phyloP scores from a whole-genome alignment of 768 basidiomycete species.

The Lentinula sp. region DNA sequence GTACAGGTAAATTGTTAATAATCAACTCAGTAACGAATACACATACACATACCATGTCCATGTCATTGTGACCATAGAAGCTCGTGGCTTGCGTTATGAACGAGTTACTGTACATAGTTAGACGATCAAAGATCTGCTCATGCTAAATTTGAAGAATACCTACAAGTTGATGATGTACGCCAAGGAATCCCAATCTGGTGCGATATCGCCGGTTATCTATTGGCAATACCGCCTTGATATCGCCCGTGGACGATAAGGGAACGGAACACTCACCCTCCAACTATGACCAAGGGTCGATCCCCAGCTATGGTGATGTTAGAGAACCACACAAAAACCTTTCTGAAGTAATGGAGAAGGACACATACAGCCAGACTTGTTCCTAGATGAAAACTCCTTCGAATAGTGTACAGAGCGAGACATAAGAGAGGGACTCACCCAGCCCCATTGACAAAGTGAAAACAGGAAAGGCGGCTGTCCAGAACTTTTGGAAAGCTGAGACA shows the following conservation, averaged over 20 bases:
- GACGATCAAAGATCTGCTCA: neutral
- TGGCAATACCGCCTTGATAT: neutral
- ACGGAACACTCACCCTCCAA: conserved; percentile 46
- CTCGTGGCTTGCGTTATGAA: conserved; percentile 60
- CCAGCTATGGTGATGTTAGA: conserved; percentile 29
- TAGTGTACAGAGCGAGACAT: neutral
- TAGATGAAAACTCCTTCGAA: neutral
- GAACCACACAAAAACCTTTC: neutral
- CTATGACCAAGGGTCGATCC: conserved; percentile 54
- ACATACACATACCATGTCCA: conserved; percentile 49
- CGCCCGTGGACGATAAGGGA: neutral
- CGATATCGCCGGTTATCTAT: conserved; percentile 50
- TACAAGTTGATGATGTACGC: conserved; percentile 57
- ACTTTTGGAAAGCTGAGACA: conserved; percentile 37
- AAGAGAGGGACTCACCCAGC: conserved; percentile 36
- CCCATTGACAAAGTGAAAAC: conserved; percentile 62
- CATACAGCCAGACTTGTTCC: conserved; percentile 48
- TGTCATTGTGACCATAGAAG: conserved; percentile 62
- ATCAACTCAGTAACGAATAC: neutral
- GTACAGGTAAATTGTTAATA: neutral
- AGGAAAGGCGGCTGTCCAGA: conserved; percentile 44
- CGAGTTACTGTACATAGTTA: conserved; percentile 42
- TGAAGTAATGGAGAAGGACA: neutral
- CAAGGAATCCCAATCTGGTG: conserved; percentile 47
- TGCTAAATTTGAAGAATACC: conserved; percentile 1